phyloP scores from a whole-genome alignment of 495 filamentous ascomycete species.

The Apodospora peruviana region DNA sequence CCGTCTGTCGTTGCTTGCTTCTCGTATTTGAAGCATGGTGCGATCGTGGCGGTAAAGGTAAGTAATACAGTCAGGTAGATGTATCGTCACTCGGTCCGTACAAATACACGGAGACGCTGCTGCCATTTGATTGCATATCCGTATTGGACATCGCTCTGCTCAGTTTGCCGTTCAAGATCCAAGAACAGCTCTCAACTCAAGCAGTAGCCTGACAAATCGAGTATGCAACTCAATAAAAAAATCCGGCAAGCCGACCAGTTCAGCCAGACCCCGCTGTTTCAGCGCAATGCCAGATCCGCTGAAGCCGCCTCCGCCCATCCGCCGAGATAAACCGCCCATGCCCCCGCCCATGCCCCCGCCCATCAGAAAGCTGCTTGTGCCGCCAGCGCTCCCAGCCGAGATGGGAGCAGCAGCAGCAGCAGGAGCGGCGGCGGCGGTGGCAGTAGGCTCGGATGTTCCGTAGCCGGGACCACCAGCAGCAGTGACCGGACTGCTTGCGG shows the following conservation, averaged over 20 bases:
- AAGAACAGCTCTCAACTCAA: constrained; percentile 54
- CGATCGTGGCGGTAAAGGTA: too few relatives aligned
- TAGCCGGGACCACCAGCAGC: constrained; percentile 20
- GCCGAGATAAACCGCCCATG: constrained; percentile 31
- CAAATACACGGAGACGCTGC: too few relatives aligned
- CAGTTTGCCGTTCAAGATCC: too few relatives aligned
- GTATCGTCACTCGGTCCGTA: too few relatives aligned
- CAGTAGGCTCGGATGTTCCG: constrained; percentile 23
- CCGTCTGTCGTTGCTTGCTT: too few relatives aligned
- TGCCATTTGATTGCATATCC: too few relatives aligned
- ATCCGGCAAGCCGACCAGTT: constrained; percentile 79
- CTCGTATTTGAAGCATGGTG: too few relatives aligned
- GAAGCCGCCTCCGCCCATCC: constrained; percentile 32
- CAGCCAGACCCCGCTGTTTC: constrained; percentile 70
- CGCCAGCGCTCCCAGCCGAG: constrained; percentile 9
- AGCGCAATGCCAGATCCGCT: constrained; percentile 43
- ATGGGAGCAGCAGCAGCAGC: too few relatives aligned
- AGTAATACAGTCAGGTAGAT: too few relatives aligned
- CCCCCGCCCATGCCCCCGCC: constrained; percentile 35
- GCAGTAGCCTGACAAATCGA: constrained; percentile 67
- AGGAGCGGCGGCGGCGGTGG: too few relatives aligned
- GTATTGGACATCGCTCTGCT: too few relatives aligned
- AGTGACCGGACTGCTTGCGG: constrained; percentile 24
- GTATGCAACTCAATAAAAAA: constrained; percentile 86
- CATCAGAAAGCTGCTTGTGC: constrained; percentile 46